phyloP scores from a whole-genome alignment of 1,284 basidiomycete genomes.

The Abortiporus biennis region DNA sequence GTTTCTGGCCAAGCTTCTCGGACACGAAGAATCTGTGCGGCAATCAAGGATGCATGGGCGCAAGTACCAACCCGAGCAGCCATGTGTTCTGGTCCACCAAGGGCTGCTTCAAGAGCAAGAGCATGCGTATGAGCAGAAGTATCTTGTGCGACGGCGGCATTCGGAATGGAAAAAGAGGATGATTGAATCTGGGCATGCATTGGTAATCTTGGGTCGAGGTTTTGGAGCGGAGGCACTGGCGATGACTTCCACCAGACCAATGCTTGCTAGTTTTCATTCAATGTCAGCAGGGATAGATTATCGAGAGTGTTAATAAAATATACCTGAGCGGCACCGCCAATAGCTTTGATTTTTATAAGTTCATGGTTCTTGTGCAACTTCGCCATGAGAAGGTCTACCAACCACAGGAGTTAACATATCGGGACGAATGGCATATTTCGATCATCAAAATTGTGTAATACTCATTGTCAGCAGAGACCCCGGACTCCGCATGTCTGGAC shows the following conservation, averaged over 20 bases:
- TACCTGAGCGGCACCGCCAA: conserved; percentile 73
- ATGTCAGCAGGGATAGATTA: neutral
- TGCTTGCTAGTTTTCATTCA: conserved; percentile 45
- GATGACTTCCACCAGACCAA: conserved; percentile 80
- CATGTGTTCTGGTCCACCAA: conserved; percentile 74
- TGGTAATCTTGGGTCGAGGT: conserved; percentile 58
- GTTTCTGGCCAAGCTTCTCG: conserved; percentile 71
- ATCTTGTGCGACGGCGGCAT: conserved; percentile 70
- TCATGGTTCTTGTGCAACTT: conserved; percentile 66
- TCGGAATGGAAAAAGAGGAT: conserved; percentile 67
- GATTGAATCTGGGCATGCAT: conserved; percentile 62
- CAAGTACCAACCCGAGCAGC: conserved; percentile 65
- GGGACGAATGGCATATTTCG: conserved; percentile 6
- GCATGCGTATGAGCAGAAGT: conserved; percentile 74
- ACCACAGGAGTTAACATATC: conserved; percentile 6
- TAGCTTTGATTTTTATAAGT: conserved; percentile 58
- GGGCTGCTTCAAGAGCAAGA: conserved; percentile 60
- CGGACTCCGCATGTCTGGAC: too few species aligned
- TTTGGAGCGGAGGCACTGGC: conserved; percentile 55
- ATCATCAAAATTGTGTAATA: neutral
- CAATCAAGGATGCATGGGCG: conserved; percentile 58
- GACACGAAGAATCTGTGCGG: conserved; percentile 65
- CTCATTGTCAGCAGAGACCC: too few species aligned
- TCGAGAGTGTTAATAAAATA: conserved; percentile 3
- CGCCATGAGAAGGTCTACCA: conserved; percentile 63